Base-by-base conservation (phyloP, 805 yeast genomes). In the Starmerella apicola region DNA sequence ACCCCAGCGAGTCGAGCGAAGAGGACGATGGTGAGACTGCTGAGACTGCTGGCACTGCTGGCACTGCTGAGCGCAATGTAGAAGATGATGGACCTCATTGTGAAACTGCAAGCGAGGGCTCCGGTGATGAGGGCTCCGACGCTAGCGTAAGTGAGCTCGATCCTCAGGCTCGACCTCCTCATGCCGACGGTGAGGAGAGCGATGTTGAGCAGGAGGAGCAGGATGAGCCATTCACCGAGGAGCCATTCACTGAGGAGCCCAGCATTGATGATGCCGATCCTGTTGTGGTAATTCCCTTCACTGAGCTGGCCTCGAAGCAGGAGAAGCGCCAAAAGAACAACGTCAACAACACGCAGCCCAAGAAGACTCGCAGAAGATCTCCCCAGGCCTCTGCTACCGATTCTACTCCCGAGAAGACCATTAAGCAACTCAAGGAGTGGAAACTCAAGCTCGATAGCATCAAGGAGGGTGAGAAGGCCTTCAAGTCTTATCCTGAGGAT, bases 1-100 rank as follows among this genome's bases (percentile, higher is more conserved):
- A 44, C 32, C 38, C 45, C 23, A 44, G 48, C 17, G 48, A 44
- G 19, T 45, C 41, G 32, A 43, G 38, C 19, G n/a, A n/a, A n/a
- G 41, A 36, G n/a, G 36, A 29, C 26, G 22, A 16, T 4, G 32
- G 18, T 9, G 6, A 15, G 6, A 4, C 15, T 12, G 15, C 12
- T 7, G 26, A 28, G 21, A 7, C 5, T n/a, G 29, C 29, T 4
- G 28, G 16, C 30, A 4, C 35, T 13, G 36, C 23, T 3, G 30
- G 32, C 24, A 16, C 18, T 2, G 15, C 15, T 4, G 5, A 18
- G 12, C 36, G 18, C 13, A 23, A 34, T 16, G 17, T 12, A 15
- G 28, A n/a, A 5, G 21, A n/a, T 5, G 44, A 32, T 9, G 48
- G 45, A 4, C 43, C 48, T 3, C 37, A 37, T 2, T 44, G 48